Conservation (phyloP, 352 stramenopile genomes). For the Globisporangium camurandrum region DNA sequence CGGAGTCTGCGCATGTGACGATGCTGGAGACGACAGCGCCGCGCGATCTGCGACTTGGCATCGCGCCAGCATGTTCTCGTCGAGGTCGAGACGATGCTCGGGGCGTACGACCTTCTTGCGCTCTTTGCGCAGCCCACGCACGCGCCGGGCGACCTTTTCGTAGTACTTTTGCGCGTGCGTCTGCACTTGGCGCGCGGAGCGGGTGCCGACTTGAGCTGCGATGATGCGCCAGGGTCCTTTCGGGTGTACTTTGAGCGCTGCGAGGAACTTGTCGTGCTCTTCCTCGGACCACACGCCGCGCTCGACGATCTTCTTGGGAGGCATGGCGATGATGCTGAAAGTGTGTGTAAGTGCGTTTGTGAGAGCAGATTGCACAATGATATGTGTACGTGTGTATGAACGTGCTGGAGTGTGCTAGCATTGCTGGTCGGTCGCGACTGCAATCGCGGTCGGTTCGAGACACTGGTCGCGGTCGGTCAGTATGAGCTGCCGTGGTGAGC, state of each 20-base stretch:
- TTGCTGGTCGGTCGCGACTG: too few relatives aligned
- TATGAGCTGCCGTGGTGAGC: too few relatives aligned
- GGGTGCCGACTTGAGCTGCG: conserved; percentile 17
- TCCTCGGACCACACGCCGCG: conserved; percentile 25
- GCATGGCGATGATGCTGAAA: neutral
- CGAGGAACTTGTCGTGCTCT: conserved; percentile 24
- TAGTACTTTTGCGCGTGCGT: conserved; percentile 49
- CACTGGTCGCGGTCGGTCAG: too few relatives aligned
- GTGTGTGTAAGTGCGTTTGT: neutral
- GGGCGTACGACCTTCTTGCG: conserved; percentile 37
- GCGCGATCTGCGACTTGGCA: neutral
- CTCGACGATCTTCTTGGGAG: neutral
- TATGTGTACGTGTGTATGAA: neutral
- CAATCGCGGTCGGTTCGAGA: too few relatives aligned
- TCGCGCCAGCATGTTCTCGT: conserved; percentile 10
- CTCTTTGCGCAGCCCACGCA: conserved; percentile 54
- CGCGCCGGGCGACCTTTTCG: conserved; percentile 56
- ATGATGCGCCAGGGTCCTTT: conserved; percentile 22
- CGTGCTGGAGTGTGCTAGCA: too few relatives aligned
- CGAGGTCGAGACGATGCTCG: conserved; percentile 45
- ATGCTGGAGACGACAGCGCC: conserved; percentile 4
- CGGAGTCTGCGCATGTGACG: conserved; percentile 10
- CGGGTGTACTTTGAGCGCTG: conserved; percentile 15
- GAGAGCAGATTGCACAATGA: neutral
- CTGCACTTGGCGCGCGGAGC: conserved; percentile 54